phyloP scores from a whole-genome alignment of 2,329 filamentous ascomycete genomes.

The Monilinia fructigena region DNA sequence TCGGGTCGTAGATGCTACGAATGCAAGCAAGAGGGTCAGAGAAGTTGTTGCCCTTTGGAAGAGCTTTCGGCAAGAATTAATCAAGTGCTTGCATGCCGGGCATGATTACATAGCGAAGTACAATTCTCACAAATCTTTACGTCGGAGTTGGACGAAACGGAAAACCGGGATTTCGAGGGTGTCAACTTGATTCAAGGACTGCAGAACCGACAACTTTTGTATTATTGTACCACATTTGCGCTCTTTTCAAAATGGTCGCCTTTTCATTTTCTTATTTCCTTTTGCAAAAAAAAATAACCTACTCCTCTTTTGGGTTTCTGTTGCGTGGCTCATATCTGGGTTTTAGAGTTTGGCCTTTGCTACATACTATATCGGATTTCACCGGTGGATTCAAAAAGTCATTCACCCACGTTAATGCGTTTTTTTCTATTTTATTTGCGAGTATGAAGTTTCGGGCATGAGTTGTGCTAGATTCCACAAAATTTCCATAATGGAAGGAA shows the following conservation, averaged over 20 bases:
- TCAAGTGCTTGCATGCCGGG: slow-evolving; percentile 45
- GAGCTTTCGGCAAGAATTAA: slow-evolving; percentile 46
- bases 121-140: too few relatives aligned
- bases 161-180: too few relatives aligned
- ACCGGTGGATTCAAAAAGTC: slow-evolving; percentile 13
- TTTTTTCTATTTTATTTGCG: slow-evolving; percentile 18
- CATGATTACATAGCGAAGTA: slow-evolving; percentile 34
- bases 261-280: slow-evolving; percentile 17
- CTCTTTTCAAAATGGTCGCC: slow-evolving; percentile 6
- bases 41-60: slow-evolving; percentile 74
- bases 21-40: slow-evolving; percentile 67
- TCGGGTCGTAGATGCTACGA: slow-evolving; percentile 99
- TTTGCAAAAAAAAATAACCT: slow-evolving; percentile 19
- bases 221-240: slow-evolving; percentile 29
- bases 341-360: slow-evolving; percentile 22
- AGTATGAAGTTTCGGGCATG: slow-evolving; percentile 23
- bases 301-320: slow-evolving; percentile 20
- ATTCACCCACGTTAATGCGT: slow-evolving; percentile 3
- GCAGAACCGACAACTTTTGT: slow-evolving; percentile 33
- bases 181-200: slow-evolving; percentile 40
- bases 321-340: slow-evolving; percentile 23
- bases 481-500: slow-evolving; percentile 20
- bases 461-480: slow-evolving; percentile 19
- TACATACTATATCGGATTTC: slow-evolving; percentile 9
- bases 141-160: too few relatives aligned